These are phyloP conservation scores for Fusarium continuum DNA, from an alignment of 2,329 filamentous ascomycete genomes.

Conservation along the genomic window DNA sequence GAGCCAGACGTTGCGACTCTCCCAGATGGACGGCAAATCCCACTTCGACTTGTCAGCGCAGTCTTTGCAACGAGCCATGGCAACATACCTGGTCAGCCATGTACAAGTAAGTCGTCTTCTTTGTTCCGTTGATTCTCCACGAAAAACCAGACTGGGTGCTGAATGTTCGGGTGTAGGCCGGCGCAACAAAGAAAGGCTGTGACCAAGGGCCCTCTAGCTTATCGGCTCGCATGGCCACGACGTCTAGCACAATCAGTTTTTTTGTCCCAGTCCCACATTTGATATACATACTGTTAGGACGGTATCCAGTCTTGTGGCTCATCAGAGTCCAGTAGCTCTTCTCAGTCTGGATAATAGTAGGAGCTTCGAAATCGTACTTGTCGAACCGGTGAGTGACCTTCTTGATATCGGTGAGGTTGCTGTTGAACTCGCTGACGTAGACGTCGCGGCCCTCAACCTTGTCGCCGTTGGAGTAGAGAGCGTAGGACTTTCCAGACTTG, in stretches of 20 bases:
- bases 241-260: conserved; percentile 44
- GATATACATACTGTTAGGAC: conserved; percentile 59
- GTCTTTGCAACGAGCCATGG: accelerated
- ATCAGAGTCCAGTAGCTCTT: conserved; percentile 68
- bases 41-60: conserved; percentile 43
- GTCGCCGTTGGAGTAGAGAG: conserved; percentile 69
- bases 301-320: conserved; percentile 71
- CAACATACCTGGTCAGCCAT: conserved; percentile 53
- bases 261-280: accelerated
- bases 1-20: conserved; percentile 65
- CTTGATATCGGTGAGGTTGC: conserved; percentile 60
- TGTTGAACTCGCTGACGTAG: conserved; percentile 64
- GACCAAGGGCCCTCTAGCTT: conserved; percentile 60
- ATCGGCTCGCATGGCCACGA: conserved; percentile 64
- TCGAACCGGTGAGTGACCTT: conserved; percentile 63
- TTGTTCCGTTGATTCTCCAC: conserved; percentile 54
- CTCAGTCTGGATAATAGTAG: conserved; percentile 68
- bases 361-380: conserved; percentile 69
- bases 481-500: conserved; percentile 64
- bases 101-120: conserved; percentile 60
- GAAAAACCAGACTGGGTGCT: conserved; percentile 63
- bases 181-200: conserved; percentile 60
- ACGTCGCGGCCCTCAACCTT: conserved; percentile 63
- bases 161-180: conserved; percentile 59
- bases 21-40: conserved; percentile 63